These are phyloP conservation scores for Aspergillus campestris DNA, from an alignment of 495 filamentous ascomycete species.

Conservation along the genomic window DNA sequence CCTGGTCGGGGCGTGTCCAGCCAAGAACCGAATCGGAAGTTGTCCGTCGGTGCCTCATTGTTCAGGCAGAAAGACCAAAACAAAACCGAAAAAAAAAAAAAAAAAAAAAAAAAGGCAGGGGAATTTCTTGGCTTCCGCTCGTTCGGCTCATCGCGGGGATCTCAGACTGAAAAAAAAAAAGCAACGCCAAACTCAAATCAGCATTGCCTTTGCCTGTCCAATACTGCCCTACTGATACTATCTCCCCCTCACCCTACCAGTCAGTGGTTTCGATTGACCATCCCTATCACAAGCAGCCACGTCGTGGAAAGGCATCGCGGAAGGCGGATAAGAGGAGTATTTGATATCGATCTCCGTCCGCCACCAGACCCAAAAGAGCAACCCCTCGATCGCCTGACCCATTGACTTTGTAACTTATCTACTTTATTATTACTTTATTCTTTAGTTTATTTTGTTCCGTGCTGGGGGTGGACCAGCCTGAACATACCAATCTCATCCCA, in stretches of 20 bases:
- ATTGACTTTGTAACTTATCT: neutral
- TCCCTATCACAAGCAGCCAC: conserved; percentile 11
- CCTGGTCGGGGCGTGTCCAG: too few species aligned
- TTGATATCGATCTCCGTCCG: conserved; percentile 1
- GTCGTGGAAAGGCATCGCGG: neutral
- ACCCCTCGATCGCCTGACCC: too few species aligned
- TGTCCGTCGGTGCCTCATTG: too few species aligned
- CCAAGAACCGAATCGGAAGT: too few species aligned
- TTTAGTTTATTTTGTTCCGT: too few species aligned
- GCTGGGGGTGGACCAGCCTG: too few species aligned
- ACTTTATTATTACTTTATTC: neutral
- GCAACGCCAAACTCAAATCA: neutral
- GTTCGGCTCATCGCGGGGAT: neutral
- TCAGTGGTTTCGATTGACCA: neutral
- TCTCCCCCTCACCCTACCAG: too few species aligned
- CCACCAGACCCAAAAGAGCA: neutral
- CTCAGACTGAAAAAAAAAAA: neutral
- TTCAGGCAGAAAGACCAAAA: neutral
- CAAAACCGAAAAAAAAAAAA: neutral
- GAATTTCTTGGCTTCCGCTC: conserved; percentile 1
- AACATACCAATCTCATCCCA: too few species aligned
- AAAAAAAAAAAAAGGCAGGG: neutral
- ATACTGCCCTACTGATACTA: too few species aligned
- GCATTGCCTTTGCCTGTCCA: too few species aligned
- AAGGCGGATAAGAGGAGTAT: conserved; percentile 1